Percentiles rank a stretch among this genome's conserved stretches.
These are phyloP conservation scores for Diaporthe citriasiana DNA, from an alignment of 2,329 filamentous ascomycete genomes.

Conservation along the genomic window DNA sequence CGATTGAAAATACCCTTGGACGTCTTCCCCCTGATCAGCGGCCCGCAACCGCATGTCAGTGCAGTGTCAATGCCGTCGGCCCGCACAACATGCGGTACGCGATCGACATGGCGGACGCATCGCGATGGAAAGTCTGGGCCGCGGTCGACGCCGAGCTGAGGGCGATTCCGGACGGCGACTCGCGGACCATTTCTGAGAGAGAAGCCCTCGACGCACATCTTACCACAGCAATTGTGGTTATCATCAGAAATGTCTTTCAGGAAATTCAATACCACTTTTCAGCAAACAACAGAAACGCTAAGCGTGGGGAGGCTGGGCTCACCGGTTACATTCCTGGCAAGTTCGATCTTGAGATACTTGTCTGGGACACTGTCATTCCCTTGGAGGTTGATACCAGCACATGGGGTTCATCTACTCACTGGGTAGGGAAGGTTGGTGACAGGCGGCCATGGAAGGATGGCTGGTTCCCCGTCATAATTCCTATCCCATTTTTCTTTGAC, in stretches of 20 bases:
- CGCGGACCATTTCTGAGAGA: neutral
- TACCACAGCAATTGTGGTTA: neutral
- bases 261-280: neutral
- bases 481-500: neutral
- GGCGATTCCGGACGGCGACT: neutral
- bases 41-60: neutral
- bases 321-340: neutral
- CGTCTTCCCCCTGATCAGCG: neutral
- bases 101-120: neutral
- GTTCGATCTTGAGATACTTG: neutral
- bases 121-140: neutral
- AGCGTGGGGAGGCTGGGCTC: too few relatives aligned
- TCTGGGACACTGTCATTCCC: neutral
- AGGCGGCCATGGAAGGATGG: neutral
- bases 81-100: neutral
- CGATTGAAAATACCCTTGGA: too few relatives aligned
- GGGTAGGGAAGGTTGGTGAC: neutral
- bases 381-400: neutral
- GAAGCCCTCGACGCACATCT: neutral
- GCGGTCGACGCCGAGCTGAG: neutral
- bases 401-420: neutral
- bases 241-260: neutral
- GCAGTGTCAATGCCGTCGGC: neutral
- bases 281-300: neutral
- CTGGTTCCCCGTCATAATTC: neutral